Base-by-base conservation (phyloP, 1,284 basidiomycete species). In the Cystobasidium slooffiae region DNA sequence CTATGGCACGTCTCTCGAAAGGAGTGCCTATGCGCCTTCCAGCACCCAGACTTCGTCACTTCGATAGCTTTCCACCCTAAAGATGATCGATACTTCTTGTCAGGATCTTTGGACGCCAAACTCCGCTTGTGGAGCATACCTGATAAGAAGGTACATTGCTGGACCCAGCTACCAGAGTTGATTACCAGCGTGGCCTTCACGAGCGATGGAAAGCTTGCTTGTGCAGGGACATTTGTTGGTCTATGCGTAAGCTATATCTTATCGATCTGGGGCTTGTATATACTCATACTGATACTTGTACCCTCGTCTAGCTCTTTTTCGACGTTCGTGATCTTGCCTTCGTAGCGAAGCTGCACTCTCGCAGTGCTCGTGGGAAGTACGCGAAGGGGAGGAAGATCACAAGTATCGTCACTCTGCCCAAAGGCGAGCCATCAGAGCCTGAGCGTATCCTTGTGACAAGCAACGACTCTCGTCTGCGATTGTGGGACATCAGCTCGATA, bases 81-180 rank as follows among this genome's bases (percentile, higher is more conserved):
- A 43, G 83, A 84, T 74, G 83, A 84, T 74, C 79, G 83, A 0
- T 84, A 82, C 78, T 83, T 84, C 72, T 76, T 83, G 47, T 81
- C 78, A 3, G 83, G 82, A 18, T 80, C 80, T 0, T 75, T 83
- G 12, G 83, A 84, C 68, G 80, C 81, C 74, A 83, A 83, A 75
- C 74, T 84, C 10, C 74, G 83, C 20, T 63, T 84, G 53, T 84
- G 83, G 83, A 82, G 78, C 51, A 76, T 80, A 39, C 46, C 70
- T 0, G 74, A 78, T 37, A 74, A 67, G 39, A 52, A 55, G 44
- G 24, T 55, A 5, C 39, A 18, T 20, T 44, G 41, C 3, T 61
- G 67, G 46, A 51, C 76, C 72, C 78, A 77, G 75, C 41, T 78
- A 6, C 56, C 72, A 0, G 68, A 70, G 76, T 77, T 83, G 49